Evolutionary conservation across 768 basidiomycete genomes (phyloP).

Genomic region (Leccinum subgranulosum): DNA sequence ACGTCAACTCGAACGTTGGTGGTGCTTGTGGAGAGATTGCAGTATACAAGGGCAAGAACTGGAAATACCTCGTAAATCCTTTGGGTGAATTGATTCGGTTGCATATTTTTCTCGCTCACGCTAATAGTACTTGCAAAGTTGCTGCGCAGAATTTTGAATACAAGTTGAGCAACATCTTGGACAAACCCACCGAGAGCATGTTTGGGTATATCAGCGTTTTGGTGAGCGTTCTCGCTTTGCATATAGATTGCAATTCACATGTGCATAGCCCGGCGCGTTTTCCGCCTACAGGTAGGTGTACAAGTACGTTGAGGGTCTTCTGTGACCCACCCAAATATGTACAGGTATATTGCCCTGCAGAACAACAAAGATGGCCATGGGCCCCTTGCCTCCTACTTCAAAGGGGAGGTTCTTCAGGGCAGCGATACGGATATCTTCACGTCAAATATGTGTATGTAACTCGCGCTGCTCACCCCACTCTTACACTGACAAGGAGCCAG

Average conservation of each 20-base stretch:
- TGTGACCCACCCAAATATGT: slow-evolving; percentile 1
- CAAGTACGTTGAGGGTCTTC: background rate
- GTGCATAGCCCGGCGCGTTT: slow-evolving; percentile 81
- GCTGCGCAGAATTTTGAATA: slow-evolving; percentile 97
- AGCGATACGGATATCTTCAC: slow-evolving; percentile 90
- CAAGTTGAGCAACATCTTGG: slow-evolving; percentile 86
- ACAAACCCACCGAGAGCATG: slow-evolving; percentile 84
- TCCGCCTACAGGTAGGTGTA: slow-evolving; percentile 70
- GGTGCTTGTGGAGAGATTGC: slow-evolving; percentile 98
- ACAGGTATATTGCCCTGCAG: slow-evolving; percentile 80
- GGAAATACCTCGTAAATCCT: slow-evolving; percentile 79
- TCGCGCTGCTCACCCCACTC: background rate
- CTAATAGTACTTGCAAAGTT: slow-evolving; percentile 41
- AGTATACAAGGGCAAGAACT: slow-evolving; percentile 86
- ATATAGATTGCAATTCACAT: slow-evolving; percentile 9
- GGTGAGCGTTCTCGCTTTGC: slow-evolving; percentile 38
- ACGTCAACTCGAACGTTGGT: slow-evolving; percentile 86
- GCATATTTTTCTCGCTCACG: background rate
- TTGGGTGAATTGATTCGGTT: slow-evolving; percentile 49
- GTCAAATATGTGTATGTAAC: slow-evolving; percentile 85
- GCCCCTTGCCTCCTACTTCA: slow-evolving; percentile 94
- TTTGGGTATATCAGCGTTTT: slow-evolving; percentile 97
- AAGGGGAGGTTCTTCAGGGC: slow-evolving; percentile 86
- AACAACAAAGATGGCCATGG: slow-evolving; percentile 81
- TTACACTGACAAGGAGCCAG: slow-evolving; percentile 36